A percentile compares a stretch with the other conserved stretches of the same genome.
These are phyloP conservation scores for Aspergillus sergii DNA, from an alignment of 2,329 filamentous ascomycete species.

Conservation along the genomic window DNA sequence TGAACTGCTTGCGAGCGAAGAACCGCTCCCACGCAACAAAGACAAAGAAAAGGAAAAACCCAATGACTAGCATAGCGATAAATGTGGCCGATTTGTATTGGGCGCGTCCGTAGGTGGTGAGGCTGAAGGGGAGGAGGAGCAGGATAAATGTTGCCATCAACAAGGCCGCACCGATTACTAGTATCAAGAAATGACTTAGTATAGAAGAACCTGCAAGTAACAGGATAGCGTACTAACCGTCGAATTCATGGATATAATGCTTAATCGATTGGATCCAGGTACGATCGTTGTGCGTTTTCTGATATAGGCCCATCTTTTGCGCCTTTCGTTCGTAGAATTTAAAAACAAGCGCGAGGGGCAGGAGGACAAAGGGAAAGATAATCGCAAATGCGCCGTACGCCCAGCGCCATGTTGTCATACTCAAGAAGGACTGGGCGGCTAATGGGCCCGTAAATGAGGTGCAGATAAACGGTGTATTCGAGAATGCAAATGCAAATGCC, in stretches of 20 bases:
- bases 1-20: constrained; percentile 55
- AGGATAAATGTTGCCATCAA: constrained; percentile 6
- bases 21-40: constrained; percentile 61
- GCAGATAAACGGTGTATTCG: constrained; percentile 64
- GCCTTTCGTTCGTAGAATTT: constrained; percentile 62
- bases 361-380: constrained; percentile 57
- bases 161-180: constrained; percentile 25
- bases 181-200: too few species aligned
- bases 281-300: constrained; percentile 45
- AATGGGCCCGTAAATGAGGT: constrained; percentile 59
- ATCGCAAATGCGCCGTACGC: constrained; percentile 65
- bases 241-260: constrained; percentile 64
- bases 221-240: constrained; percentile 41
- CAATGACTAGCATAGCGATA: constrained; percentile 6
- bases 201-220: too few species aligned
- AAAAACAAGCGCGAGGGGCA: constrained; percentile 60
- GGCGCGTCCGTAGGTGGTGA: constrained; percentile 2
- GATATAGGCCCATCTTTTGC: constrained; percentile 55
- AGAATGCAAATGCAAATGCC: constrained; percentile 62
- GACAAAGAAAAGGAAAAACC: constrained; percentile 12
- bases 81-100: constrained; percentile 7
- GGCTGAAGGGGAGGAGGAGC: constrained; percentile 7
- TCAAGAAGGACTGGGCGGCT: constrained; percentile 54
- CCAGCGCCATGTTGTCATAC: constrained; percentile 62
- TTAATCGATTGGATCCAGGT: constrained; percentile 50